Evolutionary conservation across 2,329 filamentous ascomycete species (phyloP).

Genomic region (Penicillium janthinellum): DNA sequence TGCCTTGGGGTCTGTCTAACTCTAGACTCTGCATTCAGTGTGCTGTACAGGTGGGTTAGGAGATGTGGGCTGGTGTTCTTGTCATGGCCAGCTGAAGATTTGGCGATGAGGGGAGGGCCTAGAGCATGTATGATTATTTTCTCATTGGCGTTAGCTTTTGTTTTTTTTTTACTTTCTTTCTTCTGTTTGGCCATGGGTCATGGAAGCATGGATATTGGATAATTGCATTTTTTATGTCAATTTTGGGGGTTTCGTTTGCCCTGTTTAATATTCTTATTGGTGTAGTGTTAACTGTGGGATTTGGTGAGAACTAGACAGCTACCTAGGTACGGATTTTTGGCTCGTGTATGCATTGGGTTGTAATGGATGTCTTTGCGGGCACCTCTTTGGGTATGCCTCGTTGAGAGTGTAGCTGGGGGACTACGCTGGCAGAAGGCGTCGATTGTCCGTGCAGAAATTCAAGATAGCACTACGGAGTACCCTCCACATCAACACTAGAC

Average conservation of each 20-base stretch:
- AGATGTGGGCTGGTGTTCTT: not conserved
- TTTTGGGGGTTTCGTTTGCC: not conserved
- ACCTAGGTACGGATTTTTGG: no score
- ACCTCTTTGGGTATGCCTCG: no score
- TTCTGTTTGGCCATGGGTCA: not conserved
- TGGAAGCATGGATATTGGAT: not conserved
- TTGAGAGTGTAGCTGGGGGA: no score
- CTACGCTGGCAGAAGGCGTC: no score
- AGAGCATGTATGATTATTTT: slow-evolving; percentile 7
- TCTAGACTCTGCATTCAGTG: not conserved
- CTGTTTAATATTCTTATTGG: no score
- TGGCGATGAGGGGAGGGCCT: not conserved
- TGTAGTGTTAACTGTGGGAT: no score
- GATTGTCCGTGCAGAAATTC: no score
- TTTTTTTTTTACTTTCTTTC: not conserved
- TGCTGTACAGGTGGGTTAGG: not conserved
- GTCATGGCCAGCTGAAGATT: slow-evolving; percentile 6
- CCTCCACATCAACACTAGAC: no score
- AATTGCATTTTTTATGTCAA: not conserved
- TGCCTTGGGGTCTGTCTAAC: slow-evolving; percentile 34
- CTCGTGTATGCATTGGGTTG: no score
- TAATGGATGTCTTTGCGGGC: no score
- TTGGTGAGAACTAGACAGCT: no score
- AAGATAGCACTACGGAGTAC: no score
- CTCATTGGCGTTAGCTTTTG: slow-evolving; percentile 1